phyloP scores from a whole-genome alignment of 805 yeast genomes.

The Kluyveromyces lactis region DNA sequence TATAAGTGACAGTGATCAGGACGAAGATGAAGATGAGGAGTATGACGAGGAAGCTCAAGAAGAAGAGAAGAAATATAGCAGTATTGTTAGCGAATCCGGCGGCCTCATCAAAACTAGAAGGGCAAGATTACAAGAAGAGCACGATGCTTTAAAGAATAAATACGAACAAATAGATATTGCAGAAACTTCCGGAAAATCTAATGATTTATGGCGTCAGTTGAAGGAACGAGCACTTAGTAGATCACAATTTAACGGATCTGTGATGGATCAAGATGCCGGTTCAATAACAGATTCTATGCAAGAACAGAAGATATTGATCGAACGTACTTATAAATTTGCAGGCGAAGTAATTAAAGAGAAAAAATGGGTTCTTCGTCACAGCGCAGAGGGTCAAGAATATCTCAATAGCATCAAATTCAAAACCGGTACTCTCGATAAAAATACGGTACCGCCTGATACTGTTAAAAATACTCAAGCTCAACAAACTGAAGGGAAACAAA shows the following conservation, averaged over 20 bases:
- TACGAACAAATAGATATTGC: slow-evolving; percentile 23
- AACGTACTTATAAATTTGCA: slow-evolving; percentile 78
- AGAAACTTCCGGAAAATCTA: slow-evolving; percentile 34
- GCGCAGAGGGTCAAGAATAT: slow-evolving; percentile 85
- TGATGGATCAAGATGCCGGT: slow-evolving; percentile 14
- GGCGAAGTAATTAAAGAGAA: slow-evolving; percentile 74
- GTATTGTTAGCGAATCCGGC: slow-evolving; percentile 48
- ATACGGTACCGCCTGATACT: slow-evolving; percentile 9
- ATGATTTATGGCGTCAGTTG: slow-evolving; percentile 49
- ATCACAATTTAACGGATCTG: slow-evolving; percentile 17
- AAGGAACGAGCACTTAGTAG: slow-evolving; percentile 30
- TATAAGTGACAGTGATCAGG: slow-evolving; percentile 17
- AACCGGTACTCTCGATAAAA: slow-evolving; percentile 10
- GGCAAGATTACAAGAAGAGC: slow-evolving; percentile 43
- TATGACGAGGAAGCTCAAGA: slow-evolving; percentile 26
- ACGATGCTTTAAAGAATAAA: slow-evolving; percentile 19
- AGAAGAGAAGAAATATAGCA: slow-evolving; percentile 34
- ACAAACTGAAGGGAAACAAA: background rate
- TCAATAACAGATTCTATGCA: slow-evolving; percentile 1
- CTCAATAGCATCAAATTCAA: slow-evolving; percentile 44
- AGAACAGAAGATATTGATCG: slow-evolving; percentile 57
- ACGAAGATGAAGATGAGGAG: slow-evolving; percentile 29
- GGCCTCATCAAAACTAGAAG: slow-evolving; percentile 65
- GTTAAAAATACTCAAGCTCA: background rate
- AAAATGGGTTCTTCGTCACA: slow-evolving; percentile 63